Percentiles rank a stretch among this genome's conserved stretches.
phyloP scores from a whole-genome alignment of 2,329 filamentous ascomycete genomes.

The Atkinsonella hypoxylon region DNA sequence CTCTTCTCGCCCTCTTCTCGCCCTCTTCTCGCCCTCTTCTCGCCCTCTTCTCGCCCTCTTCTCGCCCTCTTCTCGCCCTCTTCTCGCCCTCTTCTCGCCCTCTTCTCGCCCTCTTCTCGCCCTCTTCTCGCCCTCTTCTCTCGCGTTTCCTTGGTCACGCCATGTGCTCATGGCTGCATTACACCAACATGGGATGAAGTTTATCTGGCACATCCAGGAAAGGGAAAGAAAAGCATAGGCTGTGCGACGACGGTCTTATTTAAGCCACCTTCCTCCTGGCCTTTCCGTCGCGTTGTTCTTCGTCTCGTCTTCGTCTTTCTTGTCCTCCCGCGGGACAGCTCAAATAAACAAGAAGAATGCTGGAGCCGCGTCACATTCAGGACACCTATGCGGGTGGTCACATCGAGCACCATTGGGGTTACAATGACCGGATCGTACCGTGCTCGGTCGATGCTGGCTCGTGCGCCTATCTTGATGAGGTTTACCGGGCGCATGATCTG shows the following conservation, averaged over 20 bases:
- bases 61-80: no score
- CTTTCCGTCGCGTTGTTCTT: background rate
- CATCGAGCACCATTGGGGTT: conserved; percentile 35
- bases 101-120: no score
- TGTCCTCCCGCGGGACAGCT: background rate
- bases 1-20: no score
- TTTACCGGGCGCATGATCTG: conserved; percentile 36
- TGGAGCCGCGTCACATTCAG: conserved; percentile 28
- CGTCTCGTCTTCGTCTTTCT: background rate
- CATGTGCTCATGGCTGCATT: background rate
- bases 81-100: no score
- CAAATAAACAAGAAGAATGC: background rate
- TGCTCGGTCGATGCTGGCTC: conserved; percentile 35
- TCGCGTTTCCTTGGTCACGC: background rate
- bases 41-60: no score
- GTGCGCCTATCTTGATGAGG: conserved; percentile 38
- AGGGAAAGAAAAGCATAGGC: background rate
- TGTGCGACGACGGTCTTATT: background rate
- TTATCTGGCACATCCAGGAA: background rate
- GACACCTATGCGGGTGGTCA: conserved; percentile 23
- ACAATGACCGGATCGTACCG: conserved; percentile 31
- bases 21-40: no score
- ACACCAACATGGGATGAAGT: background rate
- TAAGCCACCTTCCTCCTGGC: background rate
- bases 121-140: no score